Percentiles rank a stretch among this genome's conserved stretches.
Conservation (phyloP, 2,329 filamentous ascomycete species). For the Chrysosporium queenslandicum region DNA sequence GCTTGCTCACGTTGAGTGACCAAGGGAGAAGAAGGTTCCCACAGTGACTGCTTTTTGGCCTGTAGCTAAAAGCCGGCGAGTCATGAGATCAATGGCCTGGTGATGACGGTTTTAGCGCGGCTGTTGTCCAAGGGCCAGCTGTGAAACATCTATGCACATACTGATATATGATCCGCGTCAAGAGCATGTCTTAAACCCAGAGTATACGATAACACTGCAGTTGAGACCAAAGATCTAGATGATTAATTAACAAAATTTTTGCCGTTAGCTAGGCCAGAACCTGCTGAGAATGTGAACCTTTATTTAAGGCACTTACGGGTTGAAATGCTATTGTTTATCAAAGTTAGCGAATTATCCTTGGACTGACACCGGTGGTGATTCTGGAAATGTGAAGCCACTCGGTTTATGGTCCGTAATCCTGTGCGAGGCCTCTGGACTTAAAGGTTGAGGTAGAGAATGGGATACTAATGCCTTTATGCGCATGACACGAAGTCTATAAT, state of each 20-base stretch:
- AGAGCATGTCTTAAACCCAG: slow-evolving; percentile 89
- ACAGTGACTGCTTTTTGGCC: slow-evolving; percentile 83
- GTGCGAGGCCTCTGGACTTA: too few species aligned
- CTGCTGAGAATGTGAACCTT: background rate
- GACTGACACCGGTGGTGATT: too few species aligned
- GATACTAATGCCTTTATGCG: too few species aligned
- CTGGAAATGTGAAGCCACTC: background rate
- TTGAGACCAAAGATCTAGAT: slow-evolving; percentile 55
- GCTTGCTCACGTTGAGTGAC: slow-evolving; percentile 63
- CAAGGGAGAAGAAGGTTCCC: slow-evolving; percentile 86
- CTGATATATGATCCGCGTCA: slow-evolving; percentile 83
- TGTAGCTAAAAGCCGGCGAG: slow-evolving; percentile 72
- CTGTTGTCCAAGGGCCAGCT: too few species aligned
- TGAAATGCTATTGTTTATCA: slow-evolving; percentile 5
- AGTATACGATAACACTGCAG: slow-evolving; percentile 76
- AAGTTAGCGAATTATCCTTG: background rate
- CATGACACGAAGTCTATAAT: too few species aligned
- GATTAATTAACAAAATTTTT: background rate
- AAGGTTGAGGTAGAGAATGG: too few species aligned
- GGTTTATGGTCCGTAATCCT: too few species aligned
- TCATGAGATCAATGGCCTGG: slow-evolving; percentile 85
- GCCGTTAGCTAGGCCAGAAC: background rate
- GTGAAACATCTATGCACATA: slow-evolving; percentile 22
- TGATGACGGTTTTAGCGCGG: slow-evolving; percentile 15
- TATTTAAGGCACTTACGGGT: slow-evolving; percentile 3